Evolutionary conservation across 345 rosid species (phyloP).

Genomic region (Linum lewisii): DNA sequence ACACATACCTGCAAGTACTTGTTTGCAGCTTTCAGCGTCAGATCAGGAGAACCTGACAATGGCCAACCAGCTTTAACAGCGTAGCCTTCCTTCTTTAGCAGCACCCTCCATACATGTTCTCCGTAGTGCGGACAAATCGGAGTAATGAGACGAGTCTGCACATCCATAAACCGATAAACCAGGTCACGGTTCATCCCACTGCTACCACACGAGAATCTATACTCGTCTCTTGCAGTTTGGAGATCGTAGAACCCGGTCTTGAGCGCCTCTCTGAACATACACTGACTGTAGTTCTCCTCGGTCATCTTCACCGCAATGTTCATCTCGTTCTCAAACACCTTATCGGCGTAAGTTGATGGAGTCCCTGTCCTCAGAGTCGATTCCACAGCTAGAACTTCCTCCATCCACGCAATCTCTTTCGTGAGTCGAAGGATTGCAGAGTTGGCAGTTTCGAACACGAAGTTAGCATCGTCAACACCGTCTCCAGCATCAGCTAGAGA

Average conservation of each 20-base stretch:
- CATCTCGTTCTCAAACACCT: conserved; percentile 81
- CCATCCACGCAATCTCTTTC: conserved; percentile 88
- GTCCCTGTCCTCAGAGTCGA: conserved; percentile 62
- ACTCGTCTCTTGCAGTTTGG: conserved; percentile 90
- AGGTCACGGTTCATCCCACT: conserved; percentile 66
- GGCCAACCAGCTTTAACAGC: conserved; percentile 93
- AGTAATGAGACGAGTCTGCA: conserved; percentile 74
- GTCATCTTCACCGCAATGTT: conserved; percentile 67
- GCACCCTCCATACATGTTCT: conserved; percentile 81
- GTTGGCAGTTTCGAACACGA: conserved; percentile 81
- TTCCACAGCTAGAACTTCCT: conserved; percentile 59
- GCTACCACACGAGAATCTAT: conserved; percentile 70
- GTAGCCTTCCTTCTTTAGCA: conserved; percentile 68
- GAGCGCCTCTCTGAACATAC: conserved; percentile 86
- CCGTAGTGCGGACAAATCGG: conserved; percentile 94
- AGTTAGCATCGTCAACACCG: conserved; percentile 97
- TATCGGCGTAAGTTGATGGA: conserved; percentile 71
- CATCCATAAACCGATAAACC: conserved; percentile 69
- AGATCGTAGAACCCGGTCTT: conserved; percentile 87
- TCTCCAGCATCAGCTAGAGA: conserved; percentile 95
- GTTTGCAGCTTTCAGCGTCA: conserved; percentile 69
- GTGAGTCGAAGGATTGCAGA: conserved; percentile 81
- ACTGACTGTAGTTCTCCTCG: conserved; percentile 49
- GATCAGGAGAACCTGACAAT: conserved; percentile 49
- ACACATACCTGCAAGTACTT: conserved; percentile 92